Conservation (phyloP, 2,329 filamentous ascomycete genomes). For the Claviceps capensis region DNA sequence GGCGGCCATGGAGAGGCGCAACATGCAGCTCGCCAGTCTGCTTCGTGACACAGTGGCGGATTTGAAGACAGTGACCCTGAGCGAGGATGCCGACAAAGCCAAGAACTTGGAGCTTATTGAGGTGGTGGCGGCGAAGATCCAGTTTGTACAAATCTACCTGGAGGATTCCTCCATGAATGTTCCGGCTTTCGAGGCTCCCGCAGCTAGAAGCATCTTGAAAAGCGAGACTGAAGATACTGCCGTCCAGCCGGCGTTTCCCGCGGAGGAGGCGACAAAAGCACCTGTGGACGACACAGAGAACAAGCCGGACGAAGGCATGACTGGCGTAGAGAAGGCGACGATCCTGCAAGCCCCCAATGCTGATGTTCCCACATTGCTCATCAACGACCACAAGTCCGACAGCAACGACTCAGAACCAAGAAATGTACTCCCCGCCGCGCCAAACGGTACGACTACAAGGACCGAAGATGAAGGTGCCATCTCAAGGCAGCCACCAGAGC, state of each 20-base stretch:
- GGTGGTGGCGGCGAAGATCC: conserved; percentile 46
- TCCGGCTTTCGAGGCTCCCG: conserved; percentile 12
- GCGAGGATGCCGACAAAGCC: conserved; percentile 32
- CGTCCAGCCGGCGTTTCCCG: neutral
- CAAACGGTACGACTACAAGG: neutral
- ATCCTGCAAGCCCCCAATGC: neutral
- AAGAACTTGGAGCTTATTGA: conserved; percentile 41
- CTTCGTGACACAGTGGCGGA: conserved; percentile 52
- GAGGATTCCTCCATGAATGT: conserved; percentile 43
- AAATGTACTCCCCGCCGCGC: neutral
- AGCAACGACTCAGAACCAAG: neutral
- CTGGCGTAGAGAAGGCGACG: neutral
- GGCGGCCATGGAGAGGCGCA: conserved; percentile 47
- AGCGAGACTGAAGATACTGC: neutral
- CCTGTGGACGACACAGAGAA: neutral
- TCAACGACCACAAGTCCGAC: neutral
- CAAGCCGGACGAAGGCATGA: neutral
- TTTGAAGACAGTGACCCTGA: conserved; percentile 45
- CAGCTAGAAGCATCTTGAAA: too few species aligned
- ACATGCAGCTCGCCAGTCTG: conserved; percentile 52
- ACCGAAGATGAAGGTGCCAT: neutral
- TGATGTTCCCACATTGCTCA: neutral
- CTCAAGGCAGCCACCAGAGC: neutral
- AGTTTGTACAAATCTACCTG: conserved; percentile 49
- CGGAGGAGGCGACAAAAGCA: neutral